Percentiles rank a stretch among this genome's conserved stretches.
These are phyloP conservation scores for Suillus sp. DNA, from an alignment of 768 basidiomycete genomes.

Conservation along the genomic window DNA sequence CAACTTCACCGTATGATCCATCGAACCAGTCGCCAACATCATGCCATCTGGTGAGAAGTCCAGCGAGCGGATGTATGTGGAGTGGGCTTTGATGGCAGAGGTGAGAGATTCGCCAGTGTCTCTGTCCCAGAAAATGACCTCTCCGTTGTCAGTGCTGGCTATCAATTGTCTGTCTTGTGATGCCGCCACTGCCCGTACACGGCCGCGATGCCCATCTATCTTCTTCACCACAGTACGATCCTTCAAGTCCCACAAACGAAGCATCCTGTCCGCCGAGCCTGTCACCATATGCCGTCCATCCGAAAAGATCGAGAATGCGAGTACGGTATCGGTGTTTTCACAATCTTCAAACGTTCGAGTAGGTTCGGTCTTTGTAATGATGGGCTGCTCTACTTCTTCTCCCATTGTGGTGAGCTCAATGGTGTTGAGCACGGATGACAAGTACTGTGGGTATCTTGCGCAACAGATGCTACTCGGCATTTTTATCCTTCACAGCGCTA, in stretches of 20 bases:
- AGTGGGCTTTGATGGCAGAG: not conserved
- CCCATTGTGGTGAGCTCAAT: not conserved
- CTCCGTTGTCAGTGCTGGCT: slow-evolving; percentile 1
- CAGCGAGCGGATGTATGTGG: not conserved
- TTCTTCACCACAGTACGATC: not conserved
- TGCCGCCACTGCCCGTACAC: not conserved
- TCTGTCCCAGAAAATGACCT: not conserved
- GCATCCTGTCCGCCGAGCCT: not conserved
- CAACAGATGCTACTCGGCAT: not conserved
- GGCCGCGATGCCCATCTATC: not conserved
- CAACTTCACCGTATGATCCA: not conserved
- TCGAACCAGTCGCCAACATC: not conserved
- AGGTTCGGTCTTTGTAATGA: not conserved
- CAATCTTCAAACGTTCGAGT: not conserved
- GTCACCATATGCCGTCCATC: slow-evolving; percentile 1
- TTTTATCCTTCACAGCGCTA: not conserved
- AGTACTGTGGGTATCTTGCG: not conserved
- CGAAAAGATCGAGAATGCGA: not conserved
- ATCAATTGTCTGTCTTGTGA: slow-evolving; percentile 3
- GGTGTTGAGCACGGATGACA: not conserved
- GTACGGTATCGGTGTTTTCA: not conserved
- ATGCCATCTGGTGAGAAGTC: not conserved
- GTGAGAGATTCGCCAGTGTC: not conserved
- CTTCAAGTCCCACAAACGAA: not conserved
- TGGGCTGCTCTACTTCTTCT: not conserved